phyloP scores from a whole-genome alignment of 1,139 yeast genomes.

The Pneumocystis jirovecii region DNA sequence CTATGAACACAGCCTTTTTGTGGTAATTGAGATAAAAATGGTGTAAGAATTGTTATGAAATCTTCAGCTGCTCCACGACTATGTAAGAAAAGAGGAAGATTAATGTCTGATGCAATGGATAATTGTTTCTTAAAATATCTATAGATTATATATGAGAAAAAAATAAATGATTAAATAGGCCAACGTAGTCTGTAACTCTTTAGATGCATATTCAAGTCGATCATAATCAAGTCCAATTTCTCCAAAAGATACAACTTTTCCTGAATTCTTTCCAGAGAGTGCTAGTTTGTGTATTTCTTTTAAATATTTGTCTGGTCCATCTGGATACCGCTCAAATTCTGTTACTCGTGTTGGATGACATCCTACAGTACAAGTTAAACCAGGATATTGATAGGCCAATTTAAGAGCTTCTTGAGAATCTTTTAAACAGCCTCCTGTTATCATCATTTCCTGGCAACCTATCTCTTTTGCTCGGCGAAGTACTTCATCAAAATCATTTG shows the following conservation, averaged over 20 bases:
- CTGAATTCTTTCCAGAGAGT: constrained; percentile 33
- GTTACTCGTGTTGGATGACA: constrained; percentile 50
- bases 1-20: constrained; percentile 75
- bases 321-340: neutral
- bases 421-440: constrained; percentile 65
- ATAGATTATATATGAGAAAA: neutral
- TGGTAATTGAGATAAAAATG: constrained; percentile 31
- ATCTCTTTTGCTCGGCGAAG: constrained; percentile 49
- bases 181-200: constrained; percentile 40
- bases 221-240: constrained; percentile 57
- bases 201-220: constrained; percentile 59
- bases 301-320: constrained; percentile 23
- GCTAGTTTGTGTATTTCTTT: constrained; percentile 37
- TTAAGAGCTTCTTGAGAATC: constrained; percentile 43
- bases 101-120: constrained; percentile 39
- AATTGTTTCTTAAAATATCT: constrained; percentile 58
- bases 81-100: constrained; percentile 71
- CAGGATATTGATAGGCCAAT: constrained; percentile 27
- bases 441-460: constrained; percentile 53
- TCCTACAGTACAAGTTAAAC: constrained; percentile 57
- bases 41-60: constrained; percentile 46
- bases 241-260: constrained; percentile 23
- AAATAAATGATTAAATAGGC: neutral
- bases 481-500: constrained; percentile 48
- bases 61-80: constrained; percentile 82